Conservation (phyloP, 2,329 filamentous ascomycete species). For the Exutisphaerella laricina region DNA sequence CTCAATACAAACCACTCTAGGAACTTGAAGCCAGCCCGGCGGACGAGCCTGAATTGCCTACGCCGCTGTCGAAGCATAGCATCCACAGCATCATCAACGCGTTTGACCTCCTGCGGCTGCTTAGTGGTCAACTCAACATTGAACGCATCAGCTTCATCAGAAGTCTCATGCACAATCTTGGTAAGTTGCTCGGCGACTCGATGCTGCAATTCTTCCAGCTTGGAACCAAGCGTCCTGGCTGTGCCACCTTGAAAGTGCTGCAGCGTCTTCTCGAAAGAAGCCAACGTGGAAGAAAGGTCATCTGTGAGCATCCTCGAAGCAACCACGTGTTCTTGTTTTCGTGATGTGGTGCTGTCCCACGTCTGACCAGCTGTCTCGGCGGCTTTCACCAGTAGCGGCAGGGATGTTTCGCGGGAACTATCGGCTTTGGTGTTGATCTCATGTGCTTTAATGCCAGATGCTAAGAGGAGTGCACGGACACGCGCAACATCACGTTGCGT, state of each 20-base stretch:
- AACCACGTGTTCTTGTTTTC: conserved; percentile 49
- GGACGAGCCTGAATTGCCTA: conserved; percentile 67
- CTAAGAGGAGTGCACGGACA: conserved; percentile 69
- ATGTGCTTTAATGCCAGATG: conserved; percentile 82
- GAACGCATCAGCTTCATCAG: conserved; percentile 75
- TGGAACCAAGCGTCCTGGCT: conserved; percentile 41
- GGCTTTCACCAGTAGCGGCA: conserved; percentile 36
- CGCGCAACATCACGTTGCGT: conserved; percentile 72
- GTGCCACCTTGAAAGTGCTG: conserved; percentile 47
- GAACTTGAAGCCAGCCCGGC: conserved; percentile 69
- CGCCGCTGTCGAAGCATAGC: conserved; percentile 64
- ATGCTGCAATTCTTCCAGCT: conserved; percentile 41
- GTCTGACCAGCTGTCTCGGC: conserved; percentile 34
- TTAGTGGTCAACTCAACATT: conserved; percentile 68
- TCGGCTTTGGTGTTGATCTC: conserved; percentile 67
- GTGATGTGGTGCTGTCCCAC: conserved; percentile 43
- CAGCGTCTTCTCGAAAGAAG: conserved; percentile 43
- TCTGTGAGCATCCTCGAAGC: conserved; percentile 49
- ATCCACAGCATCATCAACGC: conserved; percentile 69
- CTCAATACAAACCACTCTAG: conserved; percentile 85
- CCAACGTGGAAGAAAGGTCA: conserved; percentile 39
- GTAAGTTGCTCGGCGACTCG: conserved; percentile 48
- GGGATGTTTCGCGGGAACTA: conserved; percentile 33
- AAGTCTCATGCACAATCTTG: conserved; percentile 59
- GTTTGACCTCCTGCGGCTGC: conserved; percentile 74